Base-by-base conservation (phyloP, 345 rosid genomes). In the Brassica napus region DNA sequence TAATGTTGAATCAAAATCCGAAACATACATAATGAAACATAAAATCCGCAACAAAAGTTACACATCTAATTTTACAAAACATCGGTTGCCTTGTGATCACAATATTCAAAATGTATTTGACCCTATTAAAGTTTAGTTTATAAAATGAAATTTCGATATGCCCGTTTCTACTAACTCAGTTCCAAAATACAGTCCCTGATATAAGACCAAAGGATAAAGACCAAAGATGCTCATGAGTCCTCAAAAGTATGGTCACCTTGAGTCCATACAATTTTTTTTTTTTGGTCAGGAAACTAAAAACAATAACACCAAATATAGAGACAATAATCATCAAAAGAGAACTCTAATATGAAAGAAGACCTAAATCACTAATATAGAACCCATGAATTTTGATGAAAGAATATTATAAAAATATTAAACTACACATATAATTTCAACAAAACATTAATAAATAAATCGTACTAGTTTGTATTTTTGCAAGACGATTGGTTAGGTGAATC, bases 401-500 rank as follows among this genome's bases (percentile, higher is more conserved):
- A 0, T n/a, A n/a, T n/a, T 49, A 49, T 14, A 14, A 49, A 49
- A 49, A 49, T 14, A 49, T 49, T 8, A 49, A 47, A 14, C 15
- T 18, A 18, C 15, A 12, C 54, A 3, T 44, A 44, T 47, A 47
- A 47, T 47, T 12, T 47, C 15, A 47, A 62, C 60, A 5, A 44
- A 42, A 47, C 14, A 44, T 14, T 14, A 37, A 15, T 6, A 71
- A 58, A 59, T 10, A 26, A 2, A 60, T 3, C 4, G 4, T 60
- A 60, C 15, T 24, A 60, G 8, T 11, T 28, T n/a, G 57, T 49
- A 49, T 5, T 28, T 5, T 42, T 26, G 6, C 31, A 61, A 61
- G 63, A 70, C 1, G 10, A 24, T 65, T n/a, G 24, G 77, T 67
- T 73, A 79, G 82, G 73, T 79, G 18, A 65, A 42, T 57, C 82